phyloP scores from a whole-genome alignment of 1,139 yeast genomes.

The Candida freyschussii region DNA sequence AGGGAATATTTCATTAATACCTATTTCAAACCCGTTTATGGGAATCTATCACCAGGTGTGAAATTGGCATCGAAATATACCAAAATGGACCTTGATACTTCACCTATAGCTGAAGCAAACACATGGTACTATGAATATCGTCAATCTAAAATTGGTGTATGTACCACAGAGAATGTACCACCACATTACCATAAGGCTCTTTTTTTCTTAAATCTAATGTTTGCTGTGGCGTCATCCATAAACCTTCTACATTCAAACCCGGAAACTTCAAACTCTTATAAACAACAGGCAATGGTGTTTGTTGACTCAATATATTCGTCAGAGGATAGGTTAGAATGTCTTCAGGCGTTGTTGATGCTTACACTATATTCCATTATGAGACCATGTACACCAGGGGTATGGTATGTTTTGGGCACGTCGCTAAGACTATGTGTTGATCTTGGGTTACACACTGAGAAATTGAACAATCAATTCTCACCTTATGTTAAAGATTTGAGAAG shows the following conservation, averaged over 20 bases:
- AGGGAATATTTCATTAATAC: conserved; percentile 65
- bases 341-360: conserved; percentile 66
- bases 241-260: conserved; percentile 67
- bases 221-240: conserved; percentile 77
- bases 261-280: conserved; percentile 66
- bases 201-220: conserved; percentile 66
- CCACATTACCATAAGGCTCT: conserved; percentile 38
- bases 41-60: conserved; percentile 49
- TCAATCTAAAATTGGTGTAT: conserved; percentile 1
- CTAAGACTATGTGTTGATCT: conserved; percentile 75
- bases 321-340: conserved; percentile 58
- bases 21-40: conserved; percentile 76
- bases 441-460: conserved; percentile 67
- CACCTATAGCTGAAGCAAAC: conserved; percentile 28
- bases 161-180: conserved; percentile 36
- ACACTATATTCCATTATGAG: conserved; percentile 71
- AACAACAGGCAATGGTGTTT: conserved; percentile 60
- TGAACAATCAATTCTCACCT: conserved; percentile 41
- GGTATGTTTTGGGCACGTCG: conserved; percentile 85
- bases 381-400: conserved; percentile 82
- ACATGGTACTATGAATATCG: conserved; percentile 41
- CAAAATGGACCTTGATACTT: conserved; percentile 35
- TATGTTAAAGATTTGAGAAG: conserved; percentile 66
- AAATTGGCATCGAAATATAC: conserved; percentile 62
- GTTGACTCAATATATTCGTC: conserved; percentile 57